Conservation (phyloP, 2,329 filamentous ascomycete species). For the Trichoderma pleuroti region DNA sequence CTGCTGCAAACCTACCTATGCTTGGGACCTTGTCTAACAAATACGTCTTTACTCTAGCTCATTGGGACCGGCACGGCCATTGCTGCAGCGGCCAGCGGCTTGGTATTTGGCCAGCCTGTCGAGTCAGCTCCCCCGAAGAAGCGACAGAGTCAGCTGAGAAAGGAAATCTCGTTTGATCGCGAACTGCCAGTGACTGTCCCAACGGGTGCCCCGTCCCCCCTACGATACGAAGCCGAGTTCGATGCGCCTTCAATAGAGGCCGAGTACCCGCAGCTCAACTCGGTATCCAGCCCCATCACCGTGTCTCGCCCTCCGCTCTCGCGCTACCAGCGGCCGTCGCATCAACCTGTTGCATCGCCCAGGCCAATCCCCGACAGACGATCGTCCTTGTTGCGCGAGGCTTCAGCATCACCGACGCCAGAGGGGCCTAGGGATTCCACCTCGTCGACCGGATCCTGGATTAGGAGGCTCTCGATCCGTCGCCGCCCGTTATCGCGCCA, state of each 20-base stretch:
- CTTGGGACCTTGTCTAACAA: conserved; percentile 2
- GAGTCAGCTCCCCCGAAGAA: conserved; percentile 32
- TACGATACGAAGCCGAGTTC: conserved; percentile 45
- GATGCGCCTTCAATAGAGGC: conserved; percentile 32
- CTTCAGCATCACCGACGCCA: conserved; percentile 34
- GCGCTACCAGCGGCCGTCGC: conserved; percentile 37
- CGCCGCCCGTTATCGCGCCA: conserved; percentile 64
- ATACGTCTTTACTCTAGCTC: conserved; percentile 42
- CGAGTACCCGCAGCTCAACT: conserved; percentile 31
- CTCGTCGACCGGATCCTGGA: conserved; percentile 67
- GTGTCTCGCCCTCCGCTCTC: conserved; percentile 37
- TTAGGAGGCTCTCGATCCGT: conserved; percentile 65
- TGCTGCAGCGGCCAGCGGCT: conserved; percentile 56
- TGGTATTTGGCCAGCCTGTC: conserved; percentile 55
- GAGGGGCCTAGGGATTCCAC: conserved; percentile 54
- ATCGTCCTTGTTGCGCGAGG: conserved; percentile 41
- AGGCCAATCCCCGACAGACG: conserved; percentile 40
- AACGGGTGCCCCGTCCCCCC: conserved; percentile 29
- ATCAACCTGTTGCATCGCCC: conserved; percentile 38
- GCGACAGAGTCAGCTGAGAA: conserved; percentile 29
- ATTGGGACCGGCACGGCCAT: conserved; percentile 60
- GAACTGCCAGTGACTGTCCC: conserved; percentile 31
- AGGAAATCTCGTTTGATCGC: conserved; percentile 35
- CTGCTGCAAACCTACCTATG: not conserved
- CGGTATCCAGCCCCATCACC: conserved; percentile 31